Base-by-base conservation (phyloP, 2,329 filamentous ascomycete genomes). In the Pseudopithomyces maydicus region DNA sequence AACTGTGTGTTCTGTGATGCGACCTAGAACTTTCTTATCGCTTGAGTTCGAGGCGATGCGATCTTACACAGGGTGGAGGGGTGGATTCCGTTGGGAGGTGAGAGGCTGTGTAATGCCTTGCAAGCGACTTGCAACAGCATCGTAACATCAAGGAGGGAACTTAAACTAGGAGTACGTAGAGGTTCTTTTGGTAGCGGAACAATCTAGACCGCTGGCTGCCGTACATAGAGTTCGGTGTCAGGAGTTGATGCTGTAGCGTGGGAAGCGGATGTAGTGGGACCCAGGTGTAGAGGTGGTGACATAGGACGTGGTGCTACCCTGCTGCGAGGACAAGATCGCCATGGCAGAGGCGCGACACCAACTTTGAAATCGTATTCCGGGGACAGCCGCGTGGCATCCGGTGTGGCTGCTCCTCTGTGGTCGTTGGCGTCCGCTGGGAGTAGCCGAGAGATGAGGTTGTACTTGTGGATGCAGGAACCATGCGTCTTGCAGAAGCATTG, bases 381-480 rank as follows among this genome's bases (percentile, higher is more conserved):
- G 26, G 23, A 49, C 45, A 15, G 55, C 47, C 53, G 47, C 48
- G 41, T 56, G 52, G 55, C 36, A 38, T 52, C 36, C 44, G 38
- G 54, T 46, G 47, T 59, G 57, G 53, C 43, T 44, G 45, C 19
- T 47, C 6, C 11, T 54, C 43, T 48, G 49, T 61, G 45, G 53
- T 49, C 19, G 41, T 56, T 5, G 26, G 26, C 26, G 45, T 35
- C 49, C 38, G 49, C 29, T 54, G 42, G 12, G 47, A 52, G 47
- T 50, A 44, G 38, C 41, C 38, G 51, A 55, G 56, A 54, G 47
- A 52, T 57, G 62, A 64, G 58, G 57, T 63, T 55, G 62, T 57
- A 41, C 41, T 54, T 11, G 35, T 47, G 17, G 58, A 52, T 65
- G 65, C 63, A 63, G 55, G 52, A 61, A 58, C 45, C 58, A 59